These are phyloP conservation scores for Rhynchospora pubera DNA, from an alignment of 176 grass and related monocot species.

Conservation along the genomic window DNA sequence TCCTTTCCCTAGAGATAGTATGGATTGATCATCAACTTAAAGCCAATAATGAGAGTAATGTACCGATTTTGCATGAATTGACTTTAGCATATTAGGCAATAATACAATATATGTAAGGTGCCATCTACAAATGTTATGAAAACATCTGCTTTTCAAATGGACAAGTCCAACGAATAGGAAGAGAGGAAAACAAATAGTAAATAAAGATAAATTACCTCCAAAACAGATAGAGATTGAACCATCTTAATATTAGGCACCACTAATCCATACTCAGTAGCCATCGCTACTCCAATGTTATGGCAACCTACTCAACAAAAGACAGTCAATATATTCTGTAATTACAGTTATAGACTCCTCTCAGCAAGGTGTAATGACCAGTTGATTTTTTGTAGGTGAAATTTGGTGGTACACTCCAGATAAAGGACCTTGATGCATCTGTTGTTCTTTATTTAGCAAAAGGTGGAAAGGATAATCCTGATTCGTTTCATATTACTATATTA, in stretches of 20 bases:
- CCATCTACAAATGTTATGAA: not conserved
- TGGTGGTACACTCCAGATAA: not conserved
- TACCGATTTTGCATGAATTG: not conserved
- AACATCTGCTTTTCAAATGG: not conserved
- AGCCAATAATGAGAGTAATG: not conserved
- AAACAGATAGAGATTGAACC: conserved; percentile 79
- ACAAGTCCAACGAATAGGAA: not conserved
- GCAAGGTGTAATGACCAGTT: not conserved
- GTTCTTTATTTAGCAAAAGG: not conserved
- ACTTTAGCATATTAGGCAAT: not conserved
- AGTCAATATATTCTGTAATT: not conserved
- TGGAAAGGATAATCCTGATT: not conserved
- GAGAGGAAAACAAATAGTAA: not conserved
- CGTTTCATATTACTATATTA: not conserved
- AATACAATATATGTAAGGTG: not conserved
- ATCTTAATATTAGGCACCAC: conserved; percentile 92
- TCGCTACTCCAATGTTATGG: conserved; percentile 92
- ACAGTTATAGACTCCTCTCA: not conserved
- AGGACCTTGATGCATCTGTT: not conserved
- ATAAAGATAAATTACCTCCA: conserved; percentile 46
- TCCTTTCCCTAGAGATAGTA: not conserved
- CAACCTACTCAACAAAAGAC: conserved; percentile 42
- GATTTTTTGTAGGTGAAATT: not conserved
- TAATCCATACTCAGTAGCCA: conserved; percentile 84
- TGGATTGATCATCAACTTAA: not conserved